Base-by-base conservation (phyloP, 2,329 filamentous ascomycete genomes). In the Waltergamsia citrina region DNA sequence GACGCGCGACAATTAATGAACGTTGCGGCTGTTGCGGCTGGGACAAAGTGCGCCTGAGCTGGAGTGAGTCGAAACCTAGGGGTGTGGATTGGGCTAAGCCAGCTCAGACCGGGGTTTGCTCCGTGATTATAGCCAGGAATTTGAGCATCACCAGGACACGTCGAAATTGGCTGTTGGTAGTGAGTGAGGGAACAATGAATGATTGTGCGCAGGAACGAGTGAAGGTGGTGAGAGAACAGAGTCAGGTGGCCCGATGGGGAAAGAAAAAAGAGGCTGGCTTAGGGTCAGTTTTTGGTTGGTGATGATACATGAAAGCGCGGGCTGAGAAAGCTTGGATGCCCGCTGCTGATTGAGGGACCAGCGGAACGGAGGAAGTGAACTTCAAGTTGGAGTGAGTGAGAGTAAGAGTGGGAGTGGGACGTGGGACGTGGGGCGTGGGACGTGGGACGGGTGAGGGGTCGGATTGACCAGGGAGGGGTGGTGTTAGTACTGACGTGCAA, bases 21-120 rank as follows among this genome's bases (percentile, higher is more conserved):
- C n/a, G 31, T 32, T 31, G 34, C 34, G 34, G 31, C 27, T 36
- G 34, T 19, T 31, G 34, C 34, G 34, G 28, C 34, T 36, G 34
- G 34, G 12, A 14, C 16, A 17, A 25, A 27, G 17, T 34, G 32
- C 16, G 32, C 24, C 25, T 28, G 15, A 18, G 32, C 24, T 27
- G 23, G 22, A 21, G 21, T n/a, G 25, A 7, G 25, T 27, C 25
- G 25, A n/a, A 27, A 6, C n/a, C 25, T 27, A 27, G 25, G 25
- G 25, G 22, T 24, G 22, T 8, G 22, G 25, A 15, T n/a, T 6
- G 16, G 16, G 25, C 25, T 15, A 27, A 27, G 25, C 25, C 25
- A 27, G 25, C 25, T 27, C 25, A 27, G 25, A n/a, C 25, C 25
- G 16, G 12, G 12, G 16, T 15, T 6, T 15, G 25, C 25, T 27